Percentiles rank a stretch among this genome's conserved stretches.
Conservation (phyloP, 2,329 filamentous ascomycete genomes). For the Pseudogymnoascus sp. region DNA sequence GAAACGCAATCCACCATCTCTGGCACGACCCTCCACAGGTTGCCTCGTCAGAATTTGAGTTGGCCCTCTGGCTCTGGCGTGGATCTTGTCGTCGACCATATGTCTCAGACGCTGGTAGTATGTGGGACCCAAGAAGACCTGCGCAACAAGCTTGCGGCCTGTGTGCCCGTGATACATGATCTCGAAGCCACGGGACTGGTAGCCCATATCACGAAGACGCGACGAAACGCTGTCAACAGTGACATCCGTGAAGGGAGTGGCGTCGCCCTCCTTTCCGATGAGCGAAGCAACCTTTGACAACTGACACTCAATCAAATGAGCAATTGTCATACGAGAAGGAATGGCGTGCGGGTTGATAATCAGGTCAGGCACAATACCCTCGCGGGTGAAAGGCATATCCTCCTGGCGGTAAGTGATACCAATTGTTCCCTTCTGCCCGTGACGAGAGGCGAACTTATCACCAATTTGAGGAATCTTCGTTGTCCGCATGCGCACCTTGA, state of each 20-base stretch:
- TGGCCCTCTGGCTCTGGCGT: conserved; percentile 93
- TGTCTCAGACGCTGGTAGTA: conserved; percentile 98
- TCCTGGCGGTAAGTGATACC: conserved; percentile 97
- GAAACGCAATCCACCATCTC: conserved; percentile 97
- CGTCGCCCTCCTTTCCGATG: conserved; percentile 91
- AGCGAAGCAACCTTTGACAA: conserved; percentile 92
- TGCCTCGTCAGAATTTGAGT: conserved; percentile 96
- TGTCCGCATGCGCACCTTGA: conserved; percentile 94
- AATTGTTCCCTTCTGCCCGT: conserved; percentile 98
- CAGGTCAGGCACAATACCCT: conserved; percentile 87
- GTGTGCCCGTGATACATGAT: conserved; percentile 99
- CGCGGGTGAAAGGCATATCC: conserved; percentile 94
- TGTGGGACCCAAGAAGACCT: conserved; percentile 94
- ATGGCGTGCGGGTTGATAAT: conserved; percentile 99
- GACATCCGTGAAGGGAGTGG: conserved; percentile 95
- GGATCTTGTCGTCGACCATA: conserved; percentile 99
- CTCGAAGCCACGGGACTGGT: conserved; percentile 95
- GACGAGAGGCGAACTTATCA: conserved; percentile 97
- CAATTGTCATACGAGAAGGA: conserved; percentile 99
- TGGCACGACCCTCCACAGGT: conserved; percentile 93
- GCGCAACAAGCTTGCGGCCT: conserved; percentile 82
- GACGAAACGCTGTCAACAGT: conserved; percentile 90
- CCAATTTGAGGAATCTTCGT: conserved; percentile 98
- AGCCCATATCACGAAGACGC: conserved; percentile 79
- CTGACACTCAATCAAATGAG: conserved; percentile 98